Evolutionary conservation across 2,329 filamentous ascomycete genomes (phyloP), one percentile per base, ranked within the genome.

Genomic region (Neophaeococcomyces mojaviensis): DNA sequence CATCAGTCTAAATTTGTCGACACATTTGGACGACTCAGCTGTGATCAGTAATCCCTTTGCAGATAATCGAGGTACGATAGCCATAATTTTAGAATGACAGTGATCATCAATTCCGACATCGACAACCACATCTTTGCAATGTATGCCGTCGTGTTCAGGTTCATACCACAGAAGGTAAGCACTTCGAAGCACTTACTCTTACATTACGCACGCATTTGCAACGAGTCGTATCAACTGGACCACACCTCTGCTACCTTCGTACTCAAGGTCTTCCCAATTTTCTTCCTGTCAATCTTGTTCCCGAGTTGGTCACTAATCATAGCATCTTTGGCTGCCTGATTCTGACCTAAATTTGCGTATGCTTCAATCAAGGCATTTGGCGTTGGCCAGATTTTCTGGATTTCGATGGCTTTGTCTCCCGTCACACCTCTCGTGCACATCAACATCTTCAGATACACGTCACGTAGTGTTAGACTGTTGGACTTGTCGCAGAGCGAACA

Each of bases 371-470:
- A 78, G 1, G 79, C 78, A 48, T 76, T 70, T 0, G 86, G 86
- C 2, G 86, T 90, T 53, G 74, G 78, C 84, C 86, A 92, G n/a
- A 73, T 68, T 54, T 79, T 81, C 59, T 90, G 86, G 10, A 92
- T 87, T 64, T 87, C 85, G 4, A 89, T 64, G 0, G 86, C 86
- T 57, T 85, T 86, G 55, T 89, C 85, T 2, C 82, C 84, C 1
- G 83, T 86, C 10, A 92, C 71, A 1, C 84, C 84, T 45, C 76
- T 76, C 1, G 78, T 86, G 52, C 83, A 87, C 85, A 92, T 88
- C 39, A 92, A 73, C 85, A 92, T 90, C 64, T 89, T 89, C 20
- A 92, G 67, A 55, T 79, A 90, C 0, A 89, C 64, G 56, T 92
- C 86, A 46, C 84, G 72, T 8, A 90, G 67, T 0, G 84, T 86